Conservation (phyloP, 2,329 filamentous ascomycete genomes). For the Fusarium sp. region DNA sequence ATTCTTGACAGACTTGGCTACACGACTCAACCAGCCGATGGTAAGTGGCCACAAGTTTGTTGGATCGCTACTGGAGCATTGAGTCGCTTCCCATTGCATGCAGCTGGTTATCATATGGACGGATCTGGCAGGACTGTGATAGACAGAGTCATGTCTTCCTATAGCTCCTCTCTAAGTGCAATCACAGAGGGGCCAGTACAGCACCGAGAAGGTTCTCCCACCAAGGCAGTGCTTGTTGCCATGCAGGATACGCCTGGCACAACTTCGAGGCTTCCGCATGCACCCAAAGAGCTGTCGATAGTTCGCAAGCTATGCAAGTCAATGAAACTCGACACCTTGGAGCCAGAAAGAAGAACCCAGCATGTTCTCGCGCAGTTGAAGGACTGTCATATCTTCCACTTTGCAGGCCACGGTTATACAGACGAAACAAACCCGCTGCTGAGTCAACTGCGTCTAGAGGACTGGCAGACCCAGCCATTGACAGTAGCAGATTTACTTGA, state of each 20-base stretch:
- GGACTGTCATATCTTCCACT: background rate
- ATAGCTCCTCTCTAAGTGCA: background rate
- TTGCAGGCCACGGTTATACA: background rate
- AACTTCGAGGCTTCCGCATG: background rate
- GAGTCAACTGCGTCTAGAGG: background rate
- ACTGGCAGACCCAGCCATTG: background rate
- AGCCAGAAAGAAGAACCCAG: background rate
- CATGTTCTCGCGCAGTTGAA: background rate
- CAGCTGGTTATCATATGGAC: background rate
- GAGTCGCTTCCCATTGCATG: background rate
- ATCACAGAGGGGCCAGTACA: background rate
- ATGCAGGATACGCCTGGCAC: background rate
- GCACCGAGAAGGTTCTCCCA: fast-evolving
- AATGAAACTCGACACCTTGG: fast-evolving
- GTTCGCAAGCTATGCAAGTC: background rate
- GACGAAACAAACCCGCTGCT: fast-evolving
- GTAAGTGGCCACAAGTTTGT: background rate
- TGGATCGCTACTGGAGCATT: background rate
- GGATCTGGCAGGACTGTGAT: background rate
- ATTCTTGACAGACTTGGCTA: fast-evolving
- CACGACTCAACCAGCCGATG: fast-evolving
- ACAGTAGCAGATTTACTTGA: background rate
- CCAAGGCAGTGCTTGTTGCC: background rate
- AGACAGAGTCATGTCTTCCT: background rate
- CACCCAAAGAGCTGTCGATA: background rate